A percentile compares a stretch with the other conserved stretches of the same genome.
These are phyloP conservation scores for Crithidia mellificae DNA, from an alignment of 208 protist species.

Conservation along the genomic window DNA sequence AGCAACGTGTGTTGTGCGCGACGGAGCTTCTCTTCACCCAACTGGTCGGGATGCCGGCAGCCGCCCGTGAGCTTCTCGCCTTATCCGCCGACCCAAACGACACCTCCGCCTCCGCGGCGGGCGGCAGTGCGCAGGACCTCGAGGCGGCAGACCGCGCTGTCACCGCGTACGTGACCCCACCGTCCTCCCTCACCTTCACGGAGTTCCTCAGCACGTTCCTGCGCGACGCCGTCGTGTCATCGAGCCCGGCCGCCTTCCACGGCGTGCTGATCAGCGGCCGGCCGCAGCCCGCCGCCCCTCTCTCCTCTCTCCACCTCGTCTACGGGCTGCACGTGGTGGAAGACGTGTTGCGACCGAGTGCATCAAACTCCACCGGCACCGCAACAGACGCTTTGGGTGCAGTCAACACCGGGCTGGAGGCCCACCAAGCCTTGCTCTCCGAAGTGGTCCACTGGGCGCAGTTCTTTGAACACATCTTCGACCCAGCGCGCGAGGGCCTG, in stretches of 20 bases:
- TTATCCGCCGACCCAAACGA: constrained; percentile 1
- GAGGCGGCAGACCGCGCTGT: constrained; percentile 1
- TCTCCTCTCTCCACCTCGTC: constrained; percentile 38
- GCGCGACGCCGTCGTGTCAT: neutral
- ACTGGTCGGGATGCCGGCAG: constrained; percentile 37
- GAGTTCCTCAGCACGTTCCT: constrained; percentile 30
- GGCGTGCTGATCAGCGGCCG: constrained; percentile 32
- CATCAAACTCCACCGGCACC: neutral
- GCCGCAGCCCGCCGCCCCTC: constrained; percentile 32
- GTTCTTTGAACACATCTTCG: constrained; percentile 50
- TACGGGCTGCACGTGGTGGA: constrained; percentile 43
- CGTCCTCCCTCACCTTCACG: constrained; percentile 30
- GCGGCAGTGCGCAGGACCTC: constrained; percentile 1
- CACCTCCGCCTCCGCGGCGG: neutral
- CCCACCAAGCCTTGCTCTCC: constrained; percentile 25
- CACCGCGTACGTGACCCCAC: constrained; percentile 18
- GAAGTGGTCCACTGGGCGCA: constrained; percentile 44
- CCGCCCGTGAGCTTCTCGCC: constrained; percentile 20
- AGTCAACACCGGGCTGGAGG: constrained; percentile 11
- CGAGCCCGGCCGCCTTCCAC: constrained; percentile 4
- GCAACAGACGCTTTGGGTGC: neutral
- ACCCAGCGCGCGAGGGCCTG: constrained; percentile 36
- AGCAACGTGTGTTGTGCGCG: constrained; percentile 48
- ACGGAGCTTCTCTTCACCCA: constrained; percentile 29
- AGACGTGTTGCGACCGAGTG: constrained; percentile 25